These are phyloP conservation scores for Tetratostichococcus sp. DNA, from an alignment of 139 green algal species.

Conservation along the genomic window DNA sequence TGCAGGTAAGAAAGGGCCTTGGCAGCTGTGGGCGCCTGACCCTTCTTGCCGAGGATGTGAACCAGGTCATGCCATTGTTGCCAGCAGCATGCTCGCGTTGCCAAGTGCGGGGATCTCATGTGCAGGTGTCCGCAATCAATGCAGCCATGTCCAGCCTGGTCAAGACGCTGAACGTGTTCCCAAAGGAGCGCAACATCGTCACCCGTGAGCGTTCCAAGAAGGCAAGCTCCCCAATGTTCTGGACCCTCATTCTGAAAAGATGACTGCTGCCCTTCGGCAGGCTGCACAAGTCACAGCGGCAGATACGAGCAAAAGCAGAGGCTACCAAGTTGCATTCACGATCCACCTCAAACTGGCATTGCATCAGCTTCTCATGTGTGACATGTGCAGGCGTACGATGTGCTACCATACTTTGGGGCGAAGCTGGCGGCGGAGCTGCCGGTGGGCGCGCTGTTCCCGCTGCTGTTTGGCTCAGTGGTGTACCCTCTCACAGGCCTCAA, in stretches of 20 bases:
- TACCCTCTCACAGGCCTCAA: constrained; percentile 83
- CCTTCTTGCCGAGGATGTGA: too few species aligned
- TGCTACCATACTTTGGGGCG: constrained; percentile 58
- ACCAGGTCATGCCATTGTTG: too few species aligned
- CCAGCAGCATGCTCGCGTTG: too few species aligned
- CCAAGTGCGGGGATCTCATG: too few species aligned
- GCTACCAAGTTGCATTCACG: too few species aligned
- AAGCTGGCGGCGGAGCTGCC: constrained; percentile 89
- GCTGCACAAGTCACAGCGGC: too few species aligned
- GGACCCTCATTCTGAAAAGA: too few species aligned
- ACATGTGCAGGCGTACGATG: constrained; percentile 22
- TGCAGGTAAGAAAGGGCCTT: constrained; percentile 30
- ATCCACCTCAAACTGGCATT: too few species aligned
- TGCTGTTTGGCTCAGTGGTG: constrained; percentile 73
- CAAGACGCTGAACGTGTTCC: constrained; percentile 88
- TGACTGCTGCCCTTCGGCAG: too few species aligned
- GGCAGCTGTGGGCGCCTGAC: too few species aligned
- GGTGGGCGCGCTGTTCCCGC: constrained; percentile 74
- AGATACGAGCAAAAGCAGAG: too few species aligned
- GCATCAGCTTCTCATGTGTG: too few species aligned
- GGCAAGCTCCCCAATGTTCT: neutral
- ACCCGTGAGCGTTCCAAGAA: constrained; percentile 65
- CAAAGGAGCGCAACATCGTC: constrained; percentile 75
- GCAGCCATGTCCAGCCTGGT: constrained; percentile 78
- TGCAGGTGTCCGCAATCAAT: constrained; percentile 81